Percentiles rank a stretch among this genome's conserved stretches.
Conservation (phyloP, 139 green algal species). For the Desmodesmus armatus region DNA sequence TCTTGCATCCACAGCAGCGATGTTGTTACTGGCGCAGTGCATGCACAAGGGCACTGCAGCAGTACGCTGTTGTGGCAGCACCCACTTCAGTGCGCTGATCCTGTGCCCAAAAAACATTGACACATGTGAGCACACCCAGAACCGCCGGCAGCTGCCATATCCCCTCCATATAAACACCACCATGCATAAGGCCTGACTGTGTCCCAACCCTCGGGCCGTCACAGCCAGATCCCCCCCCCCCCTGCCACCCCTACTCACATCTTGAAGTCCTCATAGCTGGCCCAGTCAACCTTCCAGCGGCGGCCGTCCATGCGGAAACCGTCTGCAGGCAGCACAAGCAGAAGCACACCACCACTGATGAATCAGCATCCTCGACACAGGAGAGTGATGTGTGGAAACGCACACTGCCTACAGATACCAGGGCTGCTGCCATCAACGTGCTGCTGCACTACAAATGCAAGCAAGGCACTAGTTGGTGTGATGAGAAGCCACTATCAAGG, state of each 20-base stretch:
- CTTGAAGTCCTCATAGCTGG: constrained; percentile 59
- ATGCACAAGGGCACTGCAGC: too few species aligned
- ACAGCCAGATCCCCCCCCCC: constrained; percentile 25
- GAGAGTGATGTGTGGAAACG: background rate
- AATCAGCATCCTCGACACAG: too few species aligned
- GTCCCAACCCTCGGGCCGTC: background rate
- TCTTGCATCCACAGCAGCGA: too few species aligned
- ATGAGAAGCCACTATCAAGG: too few species aligned
- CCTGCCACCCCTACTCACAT: constrained; percentile 72
- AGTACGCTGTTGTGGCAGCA: too few species aligned
- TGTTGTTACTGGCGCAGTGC: too few species aligned
- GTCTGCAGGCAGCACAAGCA: constrained; percentile 46
- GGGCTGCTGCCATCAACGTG: too few species aligned
- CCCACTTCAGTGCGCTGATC: too few species aligned
- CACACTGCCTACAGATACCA: background rate
- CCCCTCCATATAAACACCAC: background rate
- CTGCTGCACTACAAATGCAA: too few species aligned
- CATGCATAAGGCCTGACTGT: background rate
- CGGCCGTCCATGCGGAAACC: constrained; percentile 66
- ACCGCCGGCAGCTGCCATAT: background rate
- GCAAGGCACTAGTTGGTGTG: too few species aligned
- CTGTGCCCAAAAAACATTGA: background rate
- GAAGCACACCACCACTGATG: background rate
- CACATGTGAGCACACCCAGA: background rate
- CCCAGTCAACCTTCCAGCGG: constrained; percentile 66